Evolutionary conservation across 2,329 filamentous ascomycete species (phyloP).

Genomic region (Didymella segeticola): DNA sequence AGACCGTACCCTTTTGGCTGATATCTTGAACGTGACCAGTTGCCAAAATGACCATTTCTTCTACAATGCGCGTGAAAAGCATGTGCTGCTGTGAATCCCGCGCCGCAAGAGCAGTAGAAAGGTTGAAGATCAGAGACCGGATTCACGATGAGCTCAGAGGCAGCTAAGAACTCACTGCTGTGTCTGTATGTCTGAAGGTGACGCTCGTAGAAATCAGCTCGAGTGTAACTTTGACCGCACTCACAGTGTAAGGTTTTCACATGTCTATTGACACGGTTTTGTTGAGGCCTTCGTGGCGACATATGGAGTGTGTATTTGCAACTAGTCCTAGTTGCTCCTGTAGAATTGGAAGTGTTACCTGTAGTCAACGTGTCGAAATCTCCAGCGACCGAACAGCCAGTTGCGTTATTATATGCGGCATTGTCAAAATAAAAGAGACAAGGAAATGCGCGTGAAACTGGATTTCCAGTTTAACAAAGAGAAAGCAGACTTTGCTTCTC

Average conservation of each 20-base stretch:
- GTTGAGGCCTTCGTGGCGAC: not conserved
- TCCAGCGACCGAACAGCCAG: too few relatives aligned
- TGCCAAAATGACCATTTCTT: not conserved
- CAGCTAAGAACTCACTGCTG: constrained; percentile 1
- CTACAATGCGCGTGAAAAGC: not conserved
- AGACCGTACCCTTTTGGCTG: not conserved
- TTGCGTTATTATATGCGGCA: too few relatives aligned
- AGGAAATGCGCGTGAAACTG: too few relatives aligned
- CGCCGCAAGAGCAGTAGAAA: constrained; percentile 6
- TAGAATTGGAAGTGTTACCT: not conserved
- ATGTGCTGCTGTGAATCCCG: not conserved
- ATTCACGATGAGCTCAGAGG: not conserved
- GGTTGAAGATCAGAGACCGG: not conserved
- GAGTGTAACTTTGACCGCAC: not conserved
- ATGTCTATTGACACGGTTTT: constrained; percentile 2
- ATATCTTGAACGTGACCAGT: not conserved
- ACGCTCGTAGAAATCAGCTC: not conserved
- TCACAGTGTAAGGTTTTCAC: constrained; percentile 3
- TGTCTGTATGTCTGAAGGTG: not conserved
- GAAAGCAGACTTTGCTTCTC: too few relatives aligned
- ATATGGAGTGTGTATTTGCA: not conserved
- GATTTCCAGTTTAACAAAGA: too few relatives aligned
- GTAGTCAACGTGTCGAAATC: not conserved
- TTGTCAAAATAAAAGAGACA: too few relatives aligned
- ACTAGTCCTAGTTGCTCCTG: not conserved